Evolutionary conservation across 495 filamentous ascomycete genomes (phyloP).

Genomic region (Trypethelium eluteriae): DNA sequence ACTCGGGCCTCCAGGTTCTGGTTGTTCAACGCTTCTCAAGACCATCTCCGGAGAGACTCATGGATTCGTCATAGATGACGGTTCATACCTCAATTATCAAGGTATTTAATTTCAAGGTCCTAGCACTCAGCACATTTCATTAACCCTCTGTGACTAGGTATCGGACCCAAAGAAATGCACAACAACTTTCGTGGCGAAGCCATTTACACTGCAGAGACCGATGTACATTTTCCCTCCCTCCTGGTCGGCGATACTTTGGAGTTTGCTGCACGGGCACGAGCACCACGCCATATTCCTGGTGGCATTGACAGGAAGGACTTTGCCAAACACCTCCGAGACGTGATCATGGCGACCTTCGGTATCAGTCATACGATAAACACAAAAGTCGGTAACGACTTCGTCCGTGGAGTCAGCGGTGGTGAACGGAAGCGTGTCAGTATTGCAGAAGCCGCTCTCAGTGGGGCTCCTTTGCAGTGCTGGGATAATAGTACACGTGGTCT

Average conservation of each 20-base stretch:
- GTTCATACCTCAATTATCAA: slow-evolving; percentile 38
- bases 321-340: slow-evolving; percentile 35
- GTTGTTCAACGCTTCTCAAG: slow-evolving; percentile 68
- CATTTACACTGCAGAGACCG: slow-evolving; percentile 42
- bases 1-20: slow-evolving; percentile 64
- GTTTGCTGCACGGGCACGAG: slow-evolving; percentile 37
- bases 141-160: slow-evolving; percentile 23
- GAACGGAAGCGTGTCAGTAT: slow-evolving; percentile 28
- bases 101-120: slow-evolving; percentile 14
- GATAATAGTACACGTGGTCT: slow-evolving; percentile 26
- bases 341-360: slow-evolving; percentile 40
- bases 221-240: slow-evolving; percentile 39
- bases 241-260: slow-evolving; percentile 36
- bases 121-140: not conserved
- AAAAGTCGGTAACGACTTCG: slow-evolving; percentile 27
- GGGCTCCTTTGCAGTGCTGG: slow-evolving; percentile 20
- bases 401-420: slow-evolving; percentile 30
- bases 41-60: slow-evolving; percentile 61
- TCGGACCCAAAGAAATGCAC: slow-evolving; percentile 36
- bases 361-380: slow-evolving; percentile 33
- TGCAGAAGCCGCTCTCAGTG: slow-evolving; percentile 20
- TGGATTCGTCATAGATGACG: slow-evolving; percentile 38
- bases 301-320: slow-evolving; percentile 27
- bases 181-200: slow-evolving; percentile 40
- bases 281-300: slow-evolving; percentile 34